Evolutionary conservation across 2,329 filamentous ascomycete species (phyloP), one percentile per base, ranked within the genome.

Genomic region (Alternaria sp.): DNA sequence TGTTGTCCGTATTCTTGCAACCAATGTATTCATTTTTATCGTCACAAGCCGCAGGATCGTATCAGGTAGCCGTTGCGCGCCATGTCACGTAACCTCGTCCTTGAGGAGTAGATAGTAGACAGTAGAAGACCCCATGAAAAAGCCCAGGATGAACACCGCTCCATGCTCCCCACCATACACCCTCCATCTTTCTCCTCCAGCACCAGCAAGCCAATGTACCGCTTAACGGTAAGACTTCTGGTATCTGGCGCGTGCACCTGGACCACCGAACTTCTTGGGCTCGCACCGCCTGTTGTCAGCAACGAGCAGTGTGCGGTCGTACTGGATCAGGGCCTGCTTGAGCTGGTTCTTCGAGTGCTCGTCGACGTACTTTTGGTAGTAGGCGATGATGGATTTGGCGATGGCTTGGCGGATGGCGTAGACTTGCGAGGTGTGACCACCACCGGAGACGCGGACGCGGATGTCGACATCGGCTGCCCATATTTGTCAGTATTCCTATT

Each of bases 331-430:
- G 73, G 92, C 91, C 85, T 94, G 90, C 92, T 98, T 99, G 80
- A 99, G 88, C 84, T 93, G 87, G 89, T 98, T 97, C 91, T 99
- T 99, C 86, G 91, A 92, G 91, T 98, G 93, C 91, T 99, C 95
- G 81, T 99, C 95, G 84, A 98, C 92, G 86, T 90, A 99, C 88
- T 99, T 97, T 86, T 97, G 94, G 91, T 97, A 98, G 90, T 97
- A 97, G 83, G 93, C 90, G 79, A 96, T 79, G 81, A 96, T 92
- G 78, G 90, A 90, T 89, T 98, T 99, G 86, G 93, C 89, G 80
- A 99, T 98, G 78, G 95, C 94, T 86, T 99, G 95, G 77, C 95
- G 93, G 87, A 98, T 92, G 81, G 95, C 95, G 85, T 98, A 97
- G 84, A 97, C 88, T 84, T 97, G 93, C 63, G 92, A 96, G 71